These are phyloP conservation scores for Exophiala phaeomuriformis DNA, from an alignment of 2,329 filamentous ascomycete species.

Conservation along the genomic window DNA sequence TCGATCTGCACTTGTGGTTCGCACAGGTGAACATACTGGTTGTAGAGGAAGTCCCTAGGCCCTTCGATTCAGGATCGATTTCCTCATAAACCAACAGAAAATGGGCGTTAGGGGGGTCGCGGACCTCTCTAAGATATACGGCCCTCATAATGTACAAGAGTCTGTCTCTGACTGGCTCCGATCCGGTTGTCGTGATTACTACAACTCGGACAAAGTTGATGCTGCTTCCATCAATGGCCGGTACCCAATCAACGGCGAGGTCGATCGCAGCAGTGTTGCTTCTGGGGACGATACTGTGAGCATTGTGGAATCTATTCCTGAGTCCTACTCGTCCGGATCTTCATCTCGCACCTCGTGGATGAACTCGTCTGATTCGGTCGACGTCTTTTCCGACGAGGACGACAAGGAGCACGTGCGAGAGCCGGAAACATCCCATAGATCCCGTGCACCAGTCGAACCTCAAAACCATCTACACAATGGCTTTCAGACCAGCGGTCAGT, in stretches of 20 bases:
- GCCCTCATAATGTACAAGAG: slow-evolving; percentile 15
- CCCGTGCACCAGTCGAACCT: slow-evolving; percentile 3
- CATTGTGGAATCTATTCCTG: slow-evolving; percentile 15
- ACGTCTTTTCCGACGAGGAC: slow-evolving; percentile 15
- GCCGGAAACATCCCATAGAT: slow-evolving; percentile 2
- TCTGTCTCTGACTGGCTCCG: slow-evolving; percentile 14
- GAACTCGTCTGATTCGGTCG: slow-evolving; percentile 11
- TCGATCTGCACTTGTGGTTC: background rate
- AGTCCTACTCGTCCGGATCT: slow-evolving; percentile 18
- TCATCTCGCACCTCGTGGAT: slow-evolving; percentile 18
- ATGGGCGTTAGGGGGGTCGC: slow-evolving; percentile 15
- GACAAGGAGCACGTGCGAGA: slow-evolving; percentile 11
- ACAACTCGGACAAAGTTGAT: slow-evolving; percentile 4
- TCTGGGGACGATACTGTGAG: slow-evolving; percentile 18
- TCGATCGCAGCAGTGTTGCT: slow-evolving; percentile 14
- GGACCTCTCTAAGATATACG: slow-evolving; percentile 8
- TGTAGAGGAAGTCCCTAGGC: background rate
- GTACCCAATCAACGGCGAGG: slow-evolving; percentile 6
- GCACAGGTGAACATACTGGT: background rate
- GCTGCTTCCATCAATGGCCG: background rate
- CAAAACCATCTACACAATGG: slow-evolving; percentile 10
- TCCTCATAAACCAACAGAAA: slow-evolving; percentile 1
- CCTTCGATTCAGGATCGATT: background rate
- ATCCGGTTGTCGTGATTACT: slow-evolving; percentile 4
- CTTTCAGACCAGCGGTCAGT: slow-evolving; percentile 4